Conservation (phyloP, 352 stramenopile species). For the Globisporangium parvum region DNA sequence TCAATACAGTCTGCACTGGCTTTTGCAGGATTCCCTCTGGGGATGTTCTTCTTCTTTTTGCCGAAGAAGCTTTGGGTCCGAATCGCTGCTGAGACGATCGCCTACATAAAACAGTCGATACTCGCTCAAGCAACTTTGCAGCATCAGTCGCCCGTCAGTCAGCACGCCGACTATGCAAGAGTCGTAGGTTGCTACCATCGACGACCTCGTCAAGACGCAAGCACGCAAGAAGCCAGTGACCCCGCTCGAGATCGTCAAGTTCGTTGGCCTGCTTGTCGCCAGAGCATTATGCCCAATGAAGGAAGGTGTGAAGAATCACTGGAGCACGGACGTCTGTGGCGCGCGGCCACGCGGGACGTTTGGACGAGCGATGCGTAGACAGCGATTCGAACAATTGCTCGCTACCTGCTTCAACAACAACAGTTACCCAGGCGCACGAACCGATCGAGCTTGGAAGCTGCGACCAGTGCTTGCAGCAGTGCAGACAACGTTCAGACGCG, state of each 20-base stretch:
- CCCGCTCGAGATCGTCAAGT: neutral
- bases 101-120: neutral
- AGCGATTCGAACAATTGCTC: neutral
- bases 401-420: neutral
- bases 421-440: neutral
- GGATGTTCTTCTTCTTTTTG: neutral
- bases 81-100: neutral
- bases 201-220: neutral
- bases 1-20: neutral
- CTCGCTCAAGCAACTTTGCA: neutral
- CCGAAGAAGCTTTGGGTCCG: neutral
- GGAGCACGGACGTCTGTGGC: neutral
- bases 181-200: neutral
- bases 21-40: neutral
- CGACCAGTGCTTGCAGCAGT: neutral
- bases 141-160: neutral
- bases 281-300: neutral
- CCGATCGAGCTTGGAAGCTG: neutral
- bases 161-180: neutral
- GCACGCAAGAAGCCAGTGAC: neutral
- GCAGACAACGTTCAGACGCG: constrained; percentile 5
- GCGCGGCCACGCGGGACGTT: neutral
- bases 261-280: neutral
- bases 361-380: neutral
- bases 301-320: neutral